Percentiles rank a stretch among this genome's conserved stretches.
phyloP scores from a whole-genome alignment of 805 yeast species.

The Pichia nanzhaoensis region DNA sequence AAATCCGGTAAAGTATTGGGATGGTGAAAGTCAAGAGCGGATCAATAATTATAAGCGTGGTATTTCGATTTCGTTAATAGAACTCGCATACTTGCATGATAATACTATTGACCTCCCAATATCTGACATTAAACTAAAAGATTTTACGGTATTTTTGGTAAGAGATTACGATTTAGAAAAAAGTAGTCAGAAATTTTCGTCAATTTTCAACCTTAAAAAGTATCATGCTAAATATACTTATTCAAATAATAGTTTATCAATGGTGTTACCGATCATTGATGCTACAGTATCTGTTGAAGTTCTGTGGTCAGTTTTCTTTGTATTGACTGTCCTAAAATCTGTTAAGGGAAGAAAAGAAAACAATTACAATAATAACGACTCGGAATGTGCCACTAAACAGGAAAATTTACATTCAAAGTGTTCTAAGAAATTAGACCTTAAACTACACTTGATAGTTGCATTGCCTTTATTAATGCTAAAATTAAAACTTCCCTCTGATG shows the following conservation, averaged over 20 bases:
- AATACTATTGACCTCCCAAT: slow-evolving; percentile 12
- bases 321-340: slow-evolving; percentile 14
- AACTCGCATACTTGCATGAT: slow-evolving; percentile 8
- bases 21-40: slow-evolving; percentile 25
- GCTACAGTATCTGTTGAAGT: slow-evolving; percentile 25
- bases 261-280: slow-evolving; percentile 25
- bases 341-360: slow-evolving; percentile 1
- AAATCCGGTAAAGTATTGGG: slow-evolving; percentile 27
- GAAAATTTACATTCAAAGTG: neutral
- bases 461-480: slow-evolving; percentile 22
- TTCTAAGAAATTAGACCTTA: neutral
- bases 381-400: neutral
- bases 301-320: slow-evolving; percentile 27
- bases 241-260: slow-evolving; percentile 15
- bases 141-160: slow-evolving; percentile 14
- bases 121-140: slow-evolving; percentile 10
- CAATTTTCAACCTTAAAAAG: slow-evolving; percentile 13
- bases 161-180: slow-evolving; percentile 19
- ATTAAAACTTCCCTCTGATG: slow-evolving; percentile 24
- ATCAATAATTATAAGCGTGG: slow-evolving; percentile 27
- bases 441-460: slow-evolving; percentile 16
- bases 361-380: neutral
- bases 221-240: slow-evolving; percentile 15
- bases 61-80: slow-evolving; percentile 9
- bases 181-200: slow-evolving; percentile 4